Evolutionary conservation across 129 eudicot genomes (phyloP).

Genomic region (Sambucus nigra): DNA sequence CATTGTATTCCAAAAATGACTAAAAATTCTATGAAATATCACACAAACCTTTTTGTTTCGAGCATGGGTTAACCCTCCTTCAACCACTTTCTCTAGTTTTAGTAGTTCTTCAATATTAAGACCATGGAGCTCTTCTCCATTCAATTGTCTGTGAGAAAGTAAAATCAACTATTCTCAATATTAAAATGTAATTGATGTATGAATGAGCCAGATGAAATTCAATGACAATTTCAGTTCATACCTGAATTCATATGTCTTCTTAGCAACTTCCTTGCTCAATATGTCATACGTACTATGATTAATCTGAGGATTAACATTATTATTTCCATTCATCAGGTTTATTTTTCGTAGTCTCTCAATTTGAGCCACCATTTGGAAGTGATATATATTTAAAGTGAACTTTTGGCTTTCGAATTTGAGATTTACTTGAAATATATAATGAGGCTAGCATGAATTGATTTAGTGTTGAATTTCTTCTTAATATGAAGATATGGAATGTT

Average conservation of each 20-base stretch:
- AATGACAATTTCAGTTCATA: not conserved
- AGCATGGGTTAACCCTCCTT: constrained; percentile 23
- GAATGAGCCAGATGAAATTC: not conserved
- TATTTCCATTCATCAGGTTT: too few species aligned
- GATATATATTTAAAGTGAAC: too few species aligned
- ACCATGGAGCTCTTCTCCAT: constrained; percentile 30
- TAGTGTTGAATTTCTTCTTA: too few species aligned
- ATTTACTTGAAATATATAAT: too few species aligned
- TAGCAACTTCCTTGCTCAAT: constrained; percentile 11
- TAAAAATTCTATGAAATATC: too few species aligned
- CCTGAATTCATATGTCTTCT: constrained; percentile 20
- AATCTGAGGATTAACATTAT: constrained; percentile 1
- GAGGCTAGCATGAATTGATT: too few species aligned
- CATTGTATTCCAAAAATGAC: too few species aligned
- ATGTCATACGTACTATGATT: constrained; percentile 2
- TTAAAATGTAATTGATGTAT: not conserved
- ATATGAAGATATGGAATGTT: too few species aligned
- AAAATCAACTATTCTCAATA: not conserved
- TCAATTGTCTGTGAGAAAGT: constrained; percentile 17
- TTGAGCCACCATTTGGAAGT: too few species aligned
- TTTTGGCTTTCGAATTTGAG: too few species aligned
- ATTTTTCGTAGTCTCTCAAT: too few species aligned
- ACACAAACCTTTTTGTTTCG: constrained; percentile 17
- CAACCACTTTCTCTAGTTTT: constrained; percentile 22
- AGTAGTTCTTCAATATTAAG: constrained; percentile 22